Evolutionary conservation across 176 grass and related monocot species (phyloP).

Genomic region (Dendrocalamus sinicus): DNA sequence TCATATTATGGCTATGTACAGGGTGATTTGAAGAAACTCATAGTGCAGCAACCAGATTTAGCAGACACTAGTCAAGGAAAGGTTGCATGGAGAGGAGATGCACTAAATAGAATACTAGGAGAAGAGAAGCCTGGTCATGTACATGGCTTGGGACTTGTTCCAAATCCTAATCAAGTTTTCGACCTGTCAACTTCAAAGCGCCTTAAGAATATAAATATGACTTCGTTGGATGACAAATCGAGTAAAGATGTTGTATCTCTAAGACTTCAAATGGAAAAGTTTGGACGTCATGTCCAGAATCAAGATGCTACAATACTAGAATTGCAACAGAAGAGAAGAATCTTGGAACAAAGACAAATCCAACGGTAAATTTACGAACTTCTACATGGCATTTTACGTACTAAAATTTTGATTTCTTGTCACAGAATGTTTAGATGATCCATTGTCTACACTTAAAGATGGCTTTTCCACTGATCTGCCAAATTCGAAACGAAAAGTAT

Average conservation of each 20-base stretch:
- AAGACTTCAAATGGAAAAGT: not conserved
- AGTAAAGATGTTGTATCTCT: slow-evolving; percentile 12
- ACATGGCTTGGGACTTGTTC: not conserved
- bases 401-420: not conserved
- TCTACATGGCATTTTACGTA: not conserved
- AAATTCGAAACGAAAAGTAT: no score
- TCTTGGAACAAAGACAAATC: not conserved
- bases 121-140: not conserved
- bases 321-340: not conserved
- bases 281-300: not conserved
- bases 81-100: slow-evolving; percentile 35
- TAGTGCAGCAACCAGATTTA: not conserved
- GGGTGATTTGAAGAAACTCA: not conserved
- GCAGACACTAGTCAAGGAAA: slow-evolving; percentile 2
- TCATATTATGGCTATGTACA: not conserved
- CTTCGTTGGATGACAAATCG: not conserved
- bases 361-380: not conserved
- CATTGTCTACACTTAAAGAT: no score
- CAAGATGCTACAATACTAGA: not conserved
- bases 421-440: no score
- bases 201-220: not conserved
- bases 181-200: not conserved
- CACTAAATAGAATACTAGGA: slow-evolving; percentile 19
- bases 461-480: no score
- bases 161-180: slow-evolving; percentile 4